These are phyloP conservation scores for Colletotrichum sp. DNA, from an alignment of 2,329 filamentous ascomycete species.

Conservation along the genomic window DNA sequence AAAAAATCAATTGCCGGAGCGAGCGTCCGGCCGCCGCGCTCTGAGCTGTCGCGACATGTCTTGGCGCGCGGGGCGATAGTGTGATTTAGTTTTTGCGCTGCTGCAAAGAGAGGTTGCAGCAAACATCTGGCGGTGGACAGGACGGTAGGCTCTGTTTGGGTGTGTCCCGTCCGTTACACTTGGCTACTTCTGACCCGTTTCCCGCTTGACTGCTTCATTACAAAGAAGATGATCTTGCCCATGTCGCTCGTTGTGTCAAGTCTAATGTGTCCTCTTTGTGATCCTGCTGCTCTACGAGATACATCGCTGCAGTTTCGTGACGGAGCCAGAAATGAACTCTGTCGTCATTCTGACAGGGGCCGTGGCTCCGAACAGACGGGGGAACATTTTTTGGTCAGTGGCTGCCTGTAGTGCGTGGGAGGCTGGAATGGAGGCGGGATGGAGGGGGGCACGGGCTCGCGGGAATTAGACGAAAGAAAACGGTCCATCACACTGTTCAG, in stretches of 20 bases:
- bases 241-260: background rate
- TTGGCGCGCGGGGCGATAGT: constrained; percentile 14
- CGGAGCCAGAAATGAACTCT: background rate
- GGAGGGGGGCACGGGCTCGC: background rate
- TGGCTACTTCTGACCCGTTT: background rate
- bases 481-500: background rate
- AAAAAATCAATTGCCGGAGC: background rate
- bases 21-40: background rate
- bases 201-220: background rate
- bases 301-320: background rate
- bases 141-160: background rate
- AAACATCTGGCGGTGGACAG: background rate
- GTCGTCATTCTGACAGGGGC: constrained; percentile 2
- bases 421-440: background rate
- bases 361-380: background rate
- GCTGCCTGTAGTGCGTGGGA: background rate
- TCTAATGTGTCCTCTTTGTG: background rate
- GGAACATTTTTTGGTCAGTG: background rate
- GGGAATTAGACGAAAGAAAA: background rate
- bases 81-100: background rate
- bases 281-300: background rate
- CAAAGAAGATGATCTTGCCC: background rate
- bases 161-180: background rate
- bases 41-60: background rate
- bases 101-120: background rate